Conservation (phyloP, 805 yeast genomes). For the Candida xyloterini region DNA sequence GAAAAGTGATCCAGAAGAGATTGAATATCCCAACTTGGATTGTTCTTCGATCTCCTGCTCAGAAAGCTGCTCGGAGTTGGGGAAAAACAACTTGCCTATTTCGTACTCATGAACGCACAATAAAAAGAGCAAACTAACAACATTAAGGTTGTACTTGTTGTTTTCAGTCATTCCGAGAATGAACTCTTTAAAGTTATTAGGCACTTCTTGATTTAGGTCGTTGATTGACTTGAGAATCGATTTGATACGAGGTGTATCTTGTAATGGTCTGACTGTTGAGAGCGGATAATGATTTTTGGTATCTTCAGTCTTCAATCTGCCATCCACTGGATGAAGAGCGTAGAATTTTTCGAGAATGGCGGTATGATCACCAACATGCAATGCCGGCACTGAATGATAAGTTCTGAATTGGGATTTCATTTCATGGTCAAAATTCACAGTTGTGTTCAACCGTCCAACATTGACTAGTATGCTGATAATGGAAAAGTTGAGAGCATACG, state of each 20-base stretch:
- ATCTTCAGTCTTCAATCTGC: conserved; percentile 19
- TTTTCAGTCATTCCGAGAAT: conserved; percentile 18
- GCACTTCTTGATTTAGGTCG: conserved; percentile 58
- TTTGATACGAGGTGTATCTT: conserved; percentile 92
- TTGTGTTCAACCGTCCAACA: conserved; percentile 91
- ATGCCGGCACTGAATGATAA: conserved; percentile 87
- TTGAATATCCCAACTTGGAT: background rate
- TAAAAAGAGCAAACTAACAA: conserved; percentile 73
- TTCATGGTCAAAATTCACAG: conserved; percentile 90
- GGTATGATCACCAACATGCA: conserved; percentile 64
- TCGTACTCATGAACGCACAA: conserved; percentile 57
- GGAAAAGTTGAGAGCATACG: conserved; percentile 35
- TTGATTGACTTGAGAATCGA: conserved; percentile 85
- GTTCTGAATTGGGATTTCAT: conserved; percentile 93
- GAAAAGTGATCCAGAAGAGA: conserved; percentile 44
- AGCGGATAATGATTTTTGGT: conserved; percentile 31
- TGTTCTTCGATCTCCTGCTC: no score
- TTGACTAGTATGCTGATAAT: conserved; percentile 73
- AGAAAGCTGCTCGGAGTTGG: conserved; percentile 12
- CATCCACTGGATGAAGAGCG: conserved; percentile 17
- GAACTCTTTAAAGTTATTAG: conserved; percentile 46
- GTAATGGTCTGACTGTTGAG: conserved; percentile 69
- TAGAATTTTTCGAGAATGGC: conserved; percentile 27
- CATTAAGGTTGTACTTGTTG: conserved; percentile 39
- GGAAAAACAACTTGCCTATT: conserved; percentile 29